These are phyloP conservation scores for Kazachstania taianensis DNA, from an alignment of 805 yeast species.

Conservation along the genomic window DNA sequence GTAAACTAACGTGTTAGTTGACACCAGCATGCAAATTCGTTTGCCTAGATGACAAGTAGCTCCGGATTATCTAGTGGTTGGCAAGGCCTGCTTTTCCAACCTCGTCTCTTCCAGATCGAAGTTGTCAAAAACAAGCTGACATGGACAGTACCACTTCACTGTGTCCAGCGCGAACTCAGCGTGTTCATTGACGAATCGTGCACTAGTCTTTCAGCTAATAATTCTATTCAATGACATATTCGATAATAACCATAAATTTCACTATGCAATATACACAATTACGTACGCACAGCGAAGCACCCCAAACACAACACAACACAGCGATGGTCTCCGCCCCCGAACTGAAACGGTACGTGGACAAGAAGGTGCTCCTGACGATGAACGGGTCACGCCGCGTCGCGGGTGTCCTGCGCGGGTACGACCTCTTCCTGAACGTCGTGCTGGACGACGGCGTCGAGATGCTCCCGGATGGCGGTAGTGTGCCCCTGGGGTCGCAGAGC, in stretches of 20 bases:
- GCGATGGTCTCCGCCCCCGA: conserved; percentile 55
- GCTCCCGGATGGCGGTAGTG: conserved; percentile 11
- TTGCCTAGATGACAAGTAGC: no score
- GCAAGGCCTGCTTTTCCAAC: no score
- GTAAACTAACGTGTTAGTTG: no score
- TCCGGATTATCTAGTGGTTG: no score
- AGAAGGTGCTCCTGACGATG: conserved; percentile 59
- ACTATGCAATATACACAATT: background rate
- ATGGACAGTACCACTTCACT: no score
- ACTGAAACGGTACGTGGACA: conserved; percentile 62
- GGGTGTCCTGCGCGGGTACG: conserved; percentile 83
- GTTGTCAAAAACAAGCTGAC: no score
- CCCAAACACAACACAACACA: background rate
- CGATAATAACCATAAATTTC: background rate
- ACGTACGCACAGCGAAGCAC: no score
- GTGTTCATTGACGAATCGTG: background rate
- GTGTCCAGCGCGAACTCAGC: no score
- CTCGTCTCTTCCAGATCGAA: no score
- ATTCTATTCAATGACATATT: background rate
- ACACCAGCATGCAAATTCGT: no score
- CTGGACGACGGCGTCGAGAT: conserved; percentile 64
- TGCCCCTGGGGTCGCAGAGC: conserved; percentile 48
- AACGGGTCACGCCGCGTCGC: conserved; percentile 69
- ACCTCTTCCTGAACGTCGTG: conserved; percentile 63
- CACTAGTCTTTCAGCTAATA: background rate